Evolutionary conservation across 1,139 yeast species (phyloP), one percentile per base, ranked within the genome.

Genomic region (Suzukiozyma palmioleophila): DNA sequence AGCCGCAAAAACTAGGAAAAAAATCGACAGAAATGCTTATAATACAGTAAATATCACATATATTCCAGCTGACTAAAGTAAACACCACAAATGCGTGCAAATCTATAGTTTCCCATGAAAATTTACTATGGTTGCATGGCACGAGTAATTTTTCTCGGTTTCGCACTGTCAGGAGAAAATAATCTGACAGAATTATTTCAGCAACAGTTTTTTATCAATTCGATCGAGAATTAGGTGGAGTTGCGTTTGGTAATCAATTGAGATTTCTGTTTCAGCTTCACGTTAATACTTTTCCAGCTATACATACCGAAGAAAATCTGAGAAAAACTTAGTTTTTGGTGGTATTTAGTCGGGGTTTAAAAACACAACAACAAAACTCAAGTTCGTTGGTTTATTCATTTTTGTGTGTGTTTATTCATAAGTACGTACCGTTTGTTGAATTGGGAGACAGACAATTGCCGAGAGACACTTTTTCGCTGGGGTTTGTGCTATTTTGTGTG

Each of bases 131-230:
- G 16, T 13, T 12, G 16, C 5, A 28, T 28, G 31, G 31, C 31
- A 14, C 31, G 31, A 13, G 31, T n/a, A 28, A 28, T n/a, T n/a
- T n/a, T 12, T 28, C 31, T 28, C 31, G 31, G 31, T 8, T 12
- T 26, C 31, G 31, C 31, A 28, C 31, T 28, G 31, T 26, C 13
- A 26, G 28, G 31, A 13, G 31, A 14, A 28, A 28, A 28, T 28
- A 12, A 28, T n/a, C 31, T 14, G 14, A 28, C 31, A 14, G 14
- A 26, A 28, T 28, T n/a, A 12, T 28, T 28, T 12, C 3, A 8
- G 8, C 16, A 12, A 3, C 31, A 8, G 9, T 28, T 28, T 14
- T 28, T 28, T 28, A 28, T 28, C 31, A 28, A 28, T 28, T 28
- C 31, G 12, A 28, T 28, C 16, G 31, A 28, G 31, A 28, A 28